These are phyloP conservation scores for Urtica urens DNA, from an alignment of 306 rosid genomes.

Conservation along the genomic window DNA sequence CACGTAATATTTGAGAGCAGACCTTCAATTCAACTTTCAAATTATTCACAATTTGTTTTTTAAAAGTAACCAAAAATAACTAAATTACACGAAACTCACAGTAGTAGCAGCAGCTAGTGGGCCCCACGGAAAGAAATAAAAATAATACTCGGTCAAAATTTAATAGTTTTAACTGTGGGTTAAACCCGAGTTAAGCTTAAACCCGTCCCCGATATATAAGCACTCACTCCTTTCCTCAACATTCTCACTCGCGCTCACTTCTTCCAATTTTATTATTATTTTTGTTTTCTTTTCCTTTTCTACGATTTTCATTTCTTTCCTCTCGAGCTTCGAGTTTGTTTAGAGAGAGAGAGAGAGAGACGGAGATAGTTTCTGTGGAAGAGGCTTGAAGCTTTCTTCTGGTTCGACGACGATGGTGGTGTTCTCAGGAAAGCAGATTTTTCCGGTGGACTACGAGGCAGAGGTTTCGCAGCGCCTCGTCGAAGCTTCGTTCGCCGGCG, in stretches of 20 bases:
- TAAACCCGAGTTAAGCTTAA: conserved; percentile 5
- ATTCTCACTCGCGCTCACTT: conserved; percentile 45
- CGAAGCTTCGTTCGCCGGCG: conserved; percentile 66
- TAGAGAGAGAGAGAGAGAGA: conserved; percentile 5
- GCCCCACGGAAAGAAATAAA: neutral
- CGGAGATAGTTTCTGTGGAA: conserved; percentile 15
- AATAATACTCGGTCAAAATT: neutral
- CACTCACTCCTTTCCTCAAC: neutral
- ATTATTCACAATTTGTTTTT: too few species aligned
- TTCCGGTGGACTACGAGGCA: conserved; percentile 74
- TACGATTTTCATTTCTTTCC: conserved; percentile 1
- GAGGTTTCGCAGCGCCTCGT: conserved; percentile 71
- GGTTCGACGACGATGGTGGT: conserved; percentile 51
- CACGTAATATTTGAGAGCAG: neutral
- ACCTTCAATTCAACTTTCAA: neutral
- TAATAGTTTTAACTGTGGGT: conserved; percentile 11
- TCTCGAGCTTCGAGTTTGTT: conserved; percentile 31
- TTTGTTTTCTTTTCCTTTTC: too few species aligned
- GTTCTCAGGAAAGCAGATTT: conserved; percentile 66
- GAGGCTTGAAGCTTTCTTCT: conserved; percentile 10
- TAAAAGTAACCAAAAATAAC: too few species aligned
- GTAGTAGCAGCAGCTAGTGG: neutral
- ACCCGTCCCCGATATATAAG: conserved; percentile 26
- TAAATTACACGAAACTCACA: too few species aligned
- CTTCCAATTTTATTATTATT: conserved; percentile 45